These are phyloP conservation scores for Penicillium polonicum DNA, from an alignment of 2,329 filamentous ascomycete species.

Conservation along the genomic window DNA sequence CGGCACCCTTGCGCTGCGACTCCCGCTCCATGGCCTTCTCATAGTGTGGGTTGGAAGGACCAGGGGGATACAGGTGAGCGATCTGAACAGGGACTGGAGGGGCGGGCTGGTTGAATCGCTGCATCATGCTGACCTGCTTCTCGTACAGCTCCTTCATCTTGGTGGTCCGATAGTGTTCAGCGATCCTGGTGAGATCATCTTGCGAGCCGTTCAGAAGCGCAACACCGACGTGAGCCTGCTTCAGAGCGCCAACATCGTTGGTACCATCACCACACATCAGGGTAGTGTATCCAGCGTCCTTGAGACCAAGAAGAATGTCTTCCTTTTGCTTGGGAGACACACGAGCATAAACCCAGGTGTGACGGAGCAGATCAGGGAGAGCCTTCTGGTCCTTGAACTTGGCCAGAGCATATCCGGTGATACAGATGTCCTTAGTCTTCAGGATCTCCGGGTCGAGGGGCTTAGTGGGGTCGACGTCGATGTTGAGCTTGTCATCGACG, in stretches of 20 bases:
- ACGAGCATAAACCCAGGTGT: conserved; percentile 97
- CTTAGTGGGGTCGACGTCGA: conserved; percentile 79
- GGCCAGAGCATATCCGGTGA: conserved; percentile 88
- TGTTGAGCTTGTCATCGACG: conserved; percentile 83
- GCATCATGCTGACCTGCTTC: conserved; percentile 90
- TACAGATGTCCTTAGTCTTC: conserved; percentile 83
- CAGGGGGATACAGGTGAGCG: conserved; percentile 90
- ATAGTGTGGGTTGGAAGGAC: conserved; percentile 89
- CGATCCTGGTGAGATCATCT: conserved; percentile 86
- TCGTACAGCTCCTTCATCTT: conserved; percentile 99
- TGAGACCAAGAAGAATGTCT: conserved; percentile 92
- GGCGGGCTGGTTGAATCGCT: conserved; percentile 86
- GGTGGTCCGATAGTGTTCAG: conserved; percentile 87
- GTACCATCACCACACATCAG: conserved; percentile 98
- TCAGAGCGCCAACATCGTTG: conserved; percentile 95
- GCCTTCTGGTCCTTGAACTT: conserved; percentile 82
- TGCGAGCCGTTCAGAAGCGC: conserved; percentile 92
- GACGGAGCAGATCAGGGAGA: conserved; percentile 73
- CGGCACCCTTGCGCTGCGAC: conserved; percentile 72
- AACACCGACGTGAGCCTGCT: conserved; percentile 96
- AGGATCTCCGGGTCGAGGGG: conserved; percentile 79
- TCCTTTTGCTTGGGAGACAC: conserved; percentile 99
- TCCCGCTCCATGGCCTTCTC: conserved; percentile 87
- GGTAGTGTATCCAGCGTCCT: conserved; percentile 95
- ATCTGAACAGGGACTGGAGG: conserved; percentile 93